Evolutionary conservation across 257 asterid genomes (phyloP), one percentile per base, ranked within the genome.

Genomic region (Nicotiana otophora): DNA sequence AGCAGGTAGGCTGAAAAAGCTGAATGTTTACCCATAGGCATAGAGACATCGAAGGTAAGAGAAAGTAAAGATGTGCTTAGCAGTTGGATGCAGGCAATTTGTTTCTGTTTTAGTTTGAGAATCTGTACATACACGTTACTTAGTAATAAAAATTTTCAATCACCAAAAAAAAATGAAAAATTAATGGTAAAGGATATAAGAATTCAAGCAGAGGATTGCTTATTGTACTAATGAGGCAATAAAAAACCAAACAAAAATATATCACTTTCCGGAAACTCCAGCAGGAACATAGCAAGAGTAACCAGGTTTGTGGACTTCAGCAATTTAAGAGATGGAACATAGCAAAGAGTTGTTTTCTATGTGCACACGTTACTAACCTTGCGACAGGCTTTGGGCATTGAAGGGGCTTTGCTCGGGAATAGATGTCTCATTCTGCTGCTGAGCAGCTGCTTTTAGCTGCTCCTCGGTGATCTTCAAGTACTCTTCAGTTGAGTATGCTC

Each of bases 381-480:
- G 87, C 33, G 88, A 74, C 10, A 68, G 83, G 34, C 83, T 77
- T 82, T 85, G 75, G 19, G 75, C 17, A 63, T 90, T 89, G 15
- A 70, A 7, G 11, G 33, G 82, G 30, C 48, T 53, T 78, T 83
- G 81, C 66, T 19, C 60, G 4, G 74, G 31, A 15, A 84, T 74
- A 36, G 80, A 12, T 28, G 23, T 30, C 39, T 72, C 84, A 3
- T 4, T 69, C 70, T 81, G 86, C 77, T 62, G 81, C 82, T 83
- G 82, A 36, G 91, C 90, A 76, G 95, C 88, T 75, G 92, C 93
- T 74, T 63, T 85, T 79, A 92, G 87, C 81, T 82, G 91, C 39
- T 86, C 88, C 10, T 90, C 93, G 12, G 87, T 85, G 84, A 87
- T 83, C 89, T 82, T 85, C 46, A 89, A 72, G 36, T 80, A 46